Evolutionary conservation across 352 stramenopile species (phyloP).

Genomic region (Globisporangium acanthophoron): DNA sequence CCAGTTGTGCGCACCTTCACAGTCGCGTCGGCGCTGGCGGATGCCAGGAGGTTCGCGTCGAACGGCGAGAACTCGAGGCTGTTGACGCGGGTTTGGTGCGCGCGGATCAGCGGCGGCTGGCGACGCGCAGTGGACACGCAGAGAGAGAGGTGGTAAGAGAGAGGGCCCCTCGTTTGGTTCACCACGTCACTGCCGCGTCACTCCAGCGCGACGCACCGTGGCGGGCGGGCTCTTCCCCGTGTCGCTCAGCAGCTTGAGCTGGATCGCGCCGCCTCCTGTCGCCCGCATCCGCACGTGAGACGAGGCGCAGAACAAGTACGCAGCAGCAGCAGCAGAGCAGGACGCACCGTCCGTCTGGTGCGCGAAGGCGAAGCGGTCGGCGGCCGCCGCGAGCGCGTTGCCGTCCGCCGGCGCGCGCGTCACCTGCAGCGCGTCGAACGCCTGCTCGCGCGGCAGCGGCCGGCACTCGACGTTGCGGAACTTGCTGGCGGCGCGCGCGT

Average conservation of each 20-base stretch:
- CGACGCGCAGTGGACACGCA: too few species aligned
- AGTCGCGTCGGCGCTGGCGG: constrained; percentile 44
- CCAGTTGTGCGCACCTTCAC: constrained; percentile 27
- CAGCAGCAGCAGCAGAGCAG: not conserved
- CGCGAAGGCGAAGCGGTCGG: constrained; percentile 48
- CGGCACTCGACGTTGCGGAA: constrained; percentile 77
- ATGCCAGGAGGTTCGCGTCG: constrained; percentile 41
- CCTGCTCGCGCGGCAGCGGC: constrained; percentile 36
- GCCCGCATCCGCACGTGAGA: not conserved
- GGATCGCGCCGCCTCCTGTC: constrained; percentile 46
- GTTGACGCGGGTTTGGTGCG: constrained; percentile 56
- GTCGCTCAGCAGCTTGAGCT: constrained; percentile 45
- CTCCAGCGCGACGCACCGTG: constrained; percentile 13
- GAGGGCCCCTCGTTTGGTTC: not conserved
- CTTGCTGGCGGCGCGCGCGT: constrained; percentile 33
- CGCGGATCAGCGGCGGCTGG: constrained; percentile 52
- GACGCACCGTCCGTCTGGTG: constrained; percentile 52
- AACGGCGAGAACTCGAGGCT: constrained; percentile 60
- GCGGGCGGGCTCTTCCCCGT: constrained; percentile 29
- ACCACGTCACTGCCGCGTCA: not conserved
- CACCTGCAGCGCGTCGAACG: constrained; percentile 67
- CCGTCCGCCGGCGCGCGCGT: constrained; percentile 33
- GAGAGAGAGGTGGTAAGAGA: not conserved
- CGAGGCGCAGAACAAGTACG: not conserved
- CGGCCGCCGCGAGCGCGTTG: constrained; percentile 37